These are phyloP conservation scores for Botrytis galanthina DNA, from an alignment of 2,329 filamentous ascomycete species.

Conservation along the genomic window DNA sequence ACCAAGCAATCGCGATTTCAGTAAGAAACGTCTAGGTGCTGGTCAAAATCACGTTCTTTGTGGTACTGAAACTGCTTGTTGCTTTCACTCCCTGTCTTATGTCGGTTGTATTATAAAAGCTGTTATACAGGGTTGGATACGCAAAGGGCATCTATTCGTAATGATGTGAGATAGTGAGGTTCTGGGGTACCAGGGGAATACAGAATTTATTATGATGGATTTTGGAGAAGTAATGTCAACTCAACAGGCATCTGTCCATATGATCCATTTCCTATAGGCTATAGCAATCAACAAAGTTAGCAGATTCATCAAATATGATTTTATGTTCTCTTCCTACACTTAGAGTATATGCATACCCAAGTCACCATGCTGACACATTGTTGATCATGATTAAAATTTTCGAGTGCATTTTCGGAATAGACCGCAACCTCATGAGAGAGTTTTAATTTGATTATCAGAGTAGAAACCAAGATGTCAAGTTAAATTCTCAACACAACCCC, in stretches of 20 bases:
- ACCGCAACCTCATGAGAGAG: fast-evolving
- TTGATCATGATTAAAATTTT: neutral
- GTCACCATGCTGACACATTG: too few relatives aligned
- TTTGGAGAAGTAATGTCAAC: neutral
- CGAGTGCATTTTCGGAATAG: neutral
- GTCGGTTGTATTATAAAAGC: too few relatives aligned
- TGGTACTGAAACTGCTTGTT: neutral
- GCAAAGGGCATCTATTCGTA: neutral
- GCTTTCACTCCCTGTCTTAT: neutral
- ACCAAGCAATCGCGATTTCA: neutral
- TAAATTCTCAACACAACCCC: fast-evolving
- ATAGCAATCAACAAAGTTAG: neutral
- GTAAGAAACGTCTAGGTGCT: neutral
- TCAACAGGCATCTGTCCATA: neutral
- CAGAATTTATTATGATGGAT: neutral
- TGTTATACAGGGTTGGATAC: neutral
- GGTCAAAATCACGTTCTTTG: neutral
- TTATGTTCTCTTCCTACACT: neutral
- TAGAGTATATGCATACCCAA: neutral
- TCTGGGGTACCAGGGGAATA: neutral
- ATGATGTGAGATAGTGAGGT: too few relatives aligned
- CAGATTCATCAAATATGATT: neutral
- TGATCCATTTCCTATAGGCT: neutral
- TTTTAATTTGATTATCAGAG: neutral
- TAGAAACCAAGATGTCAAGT: neutral